phyloP scores from a whole-genome alignment of 306 rosid species.

The Ormosia emarginata region DNA sequence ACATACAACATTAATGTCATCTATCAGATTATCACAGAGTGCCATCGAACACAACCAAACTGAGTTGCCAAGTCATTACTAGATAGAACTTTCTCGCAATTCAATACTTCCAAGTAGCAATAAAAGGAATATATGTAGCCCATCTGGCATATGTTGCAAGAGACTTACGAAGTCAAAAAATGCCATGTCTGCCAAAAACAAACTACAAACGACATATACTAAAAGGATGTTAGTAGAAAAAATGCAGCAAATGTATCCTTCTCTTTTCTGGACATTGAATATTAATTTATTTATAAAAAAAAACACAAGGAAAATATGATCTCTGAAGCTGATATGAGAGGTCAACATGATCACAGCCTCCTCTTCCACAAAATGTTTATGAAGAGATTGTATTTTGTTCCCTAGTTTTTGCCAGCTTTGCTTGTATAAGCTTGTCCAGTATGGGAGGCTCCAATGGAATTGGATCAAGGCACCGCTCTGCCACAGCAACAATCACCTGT shows the following conservation, averaged over 20 bases:
- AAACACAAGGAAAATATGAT: not conserved
- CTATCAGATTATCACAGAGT: not conserved
- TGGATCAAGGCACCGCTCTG: slow-evolving; percentile 92
- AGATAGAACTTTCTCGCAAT: not conserved
- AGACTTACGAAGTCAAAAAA: not conserved
- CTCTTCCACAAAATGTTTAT: slow-evolving; percentile 11
- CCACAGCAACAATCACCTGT: slow-evolving; percentile 83
- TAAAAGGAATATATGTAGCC: not conserved
- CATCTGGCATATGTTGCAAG: not conserved
- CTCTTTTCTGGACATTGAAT: not conserved
- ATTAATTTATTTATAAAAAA: not conserved
- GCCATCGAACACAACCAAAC: not conserved
- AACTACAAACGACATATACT: not conserved
- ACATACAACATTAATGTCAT: too few species aligned
- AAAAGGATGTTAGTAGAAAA: not conserved
- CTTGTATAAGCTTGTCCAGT: slow-evolving; percentile 76
- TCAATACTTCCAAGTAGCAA: not conserved
- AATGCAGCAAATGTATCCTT: not conserved
- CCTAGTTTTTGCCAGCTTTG: slow-evolving; percentile 57
- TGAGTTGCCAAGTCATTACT: not conserved
- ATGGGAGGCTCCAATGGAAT: slow-evolving; percentile 78
- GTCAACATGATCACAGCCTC: not conserved
- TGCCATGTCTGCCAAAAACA: not conserved
- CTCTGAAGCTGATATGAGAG: not conserved
- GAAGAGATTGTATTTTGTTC: slow-evolving; percentile 42